Evolutionary conservation across 768 basidiomycete genomes (phyloP), one percentile per base, ranked within the genome.

Genomic region (Pleurotus giganteus): DNA sequence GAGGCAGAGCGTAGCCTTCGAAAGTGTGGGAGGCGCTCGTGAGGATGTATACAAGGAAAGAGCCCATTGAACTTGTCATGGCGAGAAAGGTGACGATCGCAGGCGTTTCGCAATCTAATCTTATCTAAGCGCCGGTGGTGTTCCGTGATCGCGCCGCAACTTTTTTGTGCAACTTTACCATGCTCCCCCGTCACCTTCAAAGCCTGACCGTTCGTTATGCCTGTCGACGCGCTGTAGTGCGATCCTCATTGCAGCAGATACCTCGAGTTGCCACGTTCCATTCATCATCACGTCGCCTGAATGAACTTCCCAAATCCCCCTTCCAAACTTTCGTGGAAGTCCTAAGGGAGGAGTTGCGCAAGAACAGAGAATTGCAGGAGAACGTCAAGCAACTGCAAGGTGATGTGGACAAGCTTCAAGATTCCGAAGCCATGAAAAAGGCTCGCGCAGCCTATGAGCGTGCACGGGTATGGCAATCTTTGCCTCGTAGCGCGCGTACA

Each of bases 341-440:
- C 17, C 76, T 99, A 42, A 85, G 82, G 61, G 94, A 97, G 51
- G 97, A 99, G 73, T 73, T 99, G 42, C 79, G 84, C 67, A 98
- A 98, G 79, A 96, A 92, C 66, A 75, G 94, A 59, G 95, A 96
- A 68, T 78, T 97, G 47, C 93, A 96, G 74, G 95, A 98, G 29
- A 96, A 96, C 71, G 89, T 98, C 45, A 95, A 94, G 75, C 93
- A 97, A 72, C 79, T 99, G 15, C 93, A 96, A 72, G 97, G 97
- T 58, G 94, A 98, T 69, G 96, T 97, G 32, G 91, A 93, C 74
- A 97, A 97, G 73, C 72, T 98, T 46, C 95, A 98, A 76, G 97
- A 98, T 69, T 94, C 92, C 52, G 94, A 96, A 66, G 89, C 94
- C 12, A 88, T 99, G 93, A 93, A 91, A 75, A 82, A 80, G 63